Base-by-base conservation (phyloP, 805 yeast species). In the Yamadazyma paraphyllophila region DNA sequence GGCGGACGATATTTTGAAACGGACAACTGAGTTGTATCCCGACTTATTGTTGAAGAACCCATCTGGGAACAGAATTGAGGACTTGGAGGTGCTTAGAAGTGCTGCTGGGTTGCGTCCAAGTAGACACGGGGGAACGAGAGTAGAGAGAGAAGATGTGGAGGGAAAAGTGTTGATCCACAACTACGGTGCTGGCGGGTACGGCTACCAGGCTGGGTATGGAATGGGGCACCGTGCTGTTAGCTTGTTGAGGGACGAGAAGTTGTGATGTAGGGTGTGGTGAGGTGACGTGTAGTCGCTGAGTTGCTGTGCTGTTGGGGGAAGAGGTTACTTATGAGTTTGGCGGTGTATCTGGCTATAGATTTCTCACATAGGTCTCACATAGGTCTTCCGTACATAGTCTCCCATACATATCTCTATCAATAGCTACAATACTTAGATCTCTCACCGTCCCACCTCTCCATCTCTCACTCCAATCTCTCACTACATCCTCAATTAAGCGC, bases 81-180 rank as follows among this genome's bases (percentile, higher is more conserved):
- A 68, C 45, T 62, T 69, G 38, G 85, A 82, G 52, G 72, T 88
- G 24, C 41, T 85, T 9, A 74, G 87, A 43, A 82, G 79, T 33
- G 86, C 78, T 1, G 82, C 90, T 6, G 96, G 95, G 0, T 69
- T 85, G 37, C 75, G 96, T 51, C 96, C 96, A 5, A 72, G 83
- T 32, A 75, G 95, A 57, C 73, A 77, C 34, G 94, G 91, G 11
- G 95, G 95, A 4, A 81, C 78, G 5, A 71, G 95, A 43, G 77
- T 88, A 36, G 94, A 85, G 58, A 60, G 63, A 36, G 85, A 83
- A 53, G 48, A 44, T 3, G 31, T 55, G 12, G 63, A 66, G 11
- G 67, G 61, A 2, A 52, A 46, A 15, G 11, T 45, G 1, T 46
- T 71, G 1, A 70, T 88, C 16, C 95, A 88, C 58, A 82, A 84